Base-by-base conservation (phyloP, 2,329 filamentous ascomycete genomes). In the Fusarium aywerte region DNA sequence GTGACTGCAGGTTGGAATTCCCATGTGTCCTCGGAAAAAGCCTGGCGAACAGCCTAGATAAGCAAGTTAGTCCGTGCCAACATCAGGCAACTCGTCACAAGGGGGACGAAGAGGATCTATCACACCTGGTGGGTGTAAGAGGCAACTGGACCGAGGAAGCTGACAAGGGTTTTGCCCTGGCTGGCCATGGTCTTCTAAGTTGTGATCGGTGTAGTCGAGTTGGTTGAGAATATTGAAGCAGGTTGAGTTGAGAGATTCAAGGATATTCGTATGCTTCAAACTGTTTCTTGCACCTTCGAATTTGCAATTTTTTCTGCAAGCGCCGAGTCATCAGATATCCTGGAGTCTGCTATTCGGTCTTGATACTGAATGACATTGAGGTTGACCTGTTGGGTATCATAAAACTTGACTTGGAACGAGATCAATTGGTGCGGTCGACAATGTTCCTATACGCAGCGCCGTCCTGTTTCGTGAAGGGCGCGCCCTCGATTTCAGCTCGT, bases 91-190 rank as follows among this genome's bases (percentile, higher is more conserved):
- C 58, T 60, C 51, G 55, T 45, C 44, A 48, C 51, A 48, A 43
- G 38, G 43, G 40, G 39, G 21, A 12, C 12, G 7, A 18, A 31
- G 23, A 23, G 51, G 48, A 43, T 36, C 40, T 39, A 51, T 59
- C 75, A 51, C 77, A 84, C 83, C 80, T 85, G 83, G 60, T 85
- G 82, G 40, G 83, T 82, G 71, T 84, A 84, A 49, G 83, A 84
- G 16, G 82, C 79, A 43, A 78, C 73, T 29, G 83, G 83, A 20
- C 83, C 83, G n/a, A 85, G 73, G 72, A 83, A 85, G 70, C 80
- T 81, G 59, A 85, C 83, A 32, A 80, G 70, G 15, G 80, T 80
- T 66, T 81, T 81, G 47, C 53, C 39, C 43, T 65, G 61, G 23
- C 74, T 67, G 32, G 73, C 44, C 70, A 75, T 76, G 72, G 64